phyloP scores from a whole-genome alignment of 352 stramenopile species.

The Globisporangium apiculatum region DNA sequence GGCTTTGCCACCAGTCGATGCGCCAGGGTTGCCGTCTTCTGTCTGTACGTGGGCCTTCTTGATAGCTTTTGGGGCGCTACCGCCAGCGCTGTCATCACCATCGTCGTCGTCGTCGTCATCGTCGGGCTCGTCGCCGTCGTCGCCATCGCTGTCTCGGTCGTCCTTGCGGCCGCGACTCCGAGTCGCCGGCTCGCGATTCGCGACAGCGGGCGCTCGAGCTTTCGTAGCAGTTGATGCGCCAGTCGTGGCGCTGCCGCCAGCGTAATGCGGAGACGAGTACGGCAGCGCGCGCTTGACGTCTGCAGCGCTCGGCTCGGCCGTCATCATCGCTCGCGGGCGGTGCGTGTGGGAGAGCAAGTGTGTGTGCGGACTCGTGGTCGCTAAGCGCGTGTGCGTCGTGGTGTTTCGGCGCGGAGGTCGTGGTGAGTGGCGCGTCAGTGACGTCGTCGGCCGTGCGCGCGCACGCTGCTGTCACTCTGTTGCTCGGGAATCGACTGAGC shows the following conservation, averaged over 20 bases:
- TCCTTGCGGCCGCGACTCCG: conserved; percentile 5
- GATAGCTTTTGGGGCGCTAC: not conserved
- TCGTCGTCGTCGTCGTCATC: conserved; percentile 5
- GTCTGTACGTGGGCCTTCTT: not conserved
- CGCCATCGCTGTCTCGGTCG: not conserved
- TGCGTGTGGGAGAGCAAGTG: too few relatives aligned
- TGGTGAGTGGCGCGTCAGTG: too few relatives aligned
- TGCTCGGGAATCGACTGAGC: too few relatives aligned
- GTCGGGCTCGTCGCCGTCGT: conserved; percentile 2
- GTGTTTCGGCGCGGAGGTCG: too few relatives aligned
- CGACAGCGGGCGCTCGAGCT: not conserved
- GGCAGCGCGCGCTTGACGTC: conserved; percentile 30
- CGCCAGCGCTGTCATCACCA: conserved; percentile 1
- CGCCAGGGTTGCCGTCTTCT: not conserved
- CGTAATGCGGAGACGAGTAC: conserved; percentile 20
- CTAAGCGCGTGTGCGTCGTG: too few relatives aligned
- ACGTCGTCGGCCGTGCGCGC: too few relatives aligned
- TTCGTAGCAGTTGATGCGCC: not conserved
- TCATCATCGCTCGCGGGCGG: conserved; percentile 32
- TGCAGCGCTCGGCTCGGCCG: conserved; percentile 39
- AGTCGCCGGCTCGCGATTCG: conserved; percentile 12
- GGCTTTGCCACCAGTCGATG: conserved; percentile 16
- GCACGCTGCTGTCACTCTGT: too few relatives aligned
- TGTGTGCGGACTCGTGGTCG: too few relatives aligned
- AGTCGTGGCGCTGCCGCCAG: conserved; percentile 10